phyloP scores from a whole-genome alignment of 805 yeast genomes.

The Starmerella sirachaensis region DNA sequence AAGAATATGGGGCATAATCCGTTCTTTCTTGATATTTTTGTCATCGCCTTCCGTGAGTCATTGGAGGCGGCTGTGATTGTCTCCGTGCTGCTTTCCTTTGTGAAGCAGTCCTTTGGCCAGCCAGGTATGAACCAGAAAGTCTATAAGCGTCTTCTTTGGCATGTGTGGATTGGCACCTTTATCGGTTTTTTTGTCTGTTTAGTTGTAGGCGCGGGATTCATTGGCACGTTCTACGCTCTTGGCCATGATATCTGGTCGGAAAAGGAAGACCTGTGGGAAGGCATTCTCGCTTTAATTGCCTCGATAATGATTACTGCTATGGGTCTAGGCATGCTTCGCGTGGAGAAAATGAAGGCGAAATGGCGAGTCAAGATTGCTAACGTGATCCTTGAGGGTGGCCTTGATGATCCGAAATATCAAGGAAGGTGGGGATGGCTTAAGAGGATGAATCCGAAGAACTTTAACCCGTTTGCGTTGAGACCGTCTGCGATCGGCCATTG shows the following conservation, averaged over 20 bases:
- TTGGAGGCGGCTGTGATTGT: conserved; percentile 86
- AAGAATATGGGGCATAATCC: conserved; percentile 34
- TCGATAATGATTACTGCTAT: conserved; percentile 75
- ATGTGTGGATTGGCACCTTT: conserved; percentile 77
- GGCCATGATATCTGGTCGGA: conserved; percentile 72
- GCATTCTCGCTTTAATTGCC: conserved; percentile 83
- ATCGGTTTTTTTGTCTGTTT: conserved; percentile 70
- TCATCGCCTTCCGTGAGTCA: conserved; percentile 86
- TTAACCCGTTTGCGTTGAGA: conserved; percentile 21
- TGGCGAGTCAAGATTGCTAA: conserved; percentile 92
- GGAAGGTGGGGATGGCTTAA: conserved; percentile 16
- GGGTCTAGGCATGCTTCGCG: conserved; percentile 95
- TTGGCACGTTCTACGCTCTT: conserved; percentile 79
- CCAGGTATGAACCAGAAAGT: conserved; percentile 29
- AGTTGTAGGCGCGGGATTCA: conserved; percentile 80
- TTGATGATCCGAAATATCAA: conserved; percentile 18
- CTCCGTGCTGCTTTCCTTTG: conserved; percentile 81
- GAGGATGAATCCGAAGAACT: conserved; percentile 14
- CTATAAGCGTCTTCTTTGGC: conserved; percentile 53
- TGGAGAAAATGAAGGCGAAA: conserved; percentile 91
- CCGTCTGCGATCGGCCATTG: conserved; percentile 26
- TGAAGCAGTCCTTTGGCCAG: conserved; percentile 73
- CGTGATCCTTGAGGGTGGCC: conserved; percentile 48
- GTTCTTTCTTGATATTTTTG: conserved; percentile 57
- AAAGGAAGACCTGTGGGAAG: conserved; percentile 96